Percentiles rank a stretch among this genome's conserved stretches.
Evolutionary conservation across 169 alveolate species (phyloP).

Genomic region (Plasmodium falciparum): DNA sequence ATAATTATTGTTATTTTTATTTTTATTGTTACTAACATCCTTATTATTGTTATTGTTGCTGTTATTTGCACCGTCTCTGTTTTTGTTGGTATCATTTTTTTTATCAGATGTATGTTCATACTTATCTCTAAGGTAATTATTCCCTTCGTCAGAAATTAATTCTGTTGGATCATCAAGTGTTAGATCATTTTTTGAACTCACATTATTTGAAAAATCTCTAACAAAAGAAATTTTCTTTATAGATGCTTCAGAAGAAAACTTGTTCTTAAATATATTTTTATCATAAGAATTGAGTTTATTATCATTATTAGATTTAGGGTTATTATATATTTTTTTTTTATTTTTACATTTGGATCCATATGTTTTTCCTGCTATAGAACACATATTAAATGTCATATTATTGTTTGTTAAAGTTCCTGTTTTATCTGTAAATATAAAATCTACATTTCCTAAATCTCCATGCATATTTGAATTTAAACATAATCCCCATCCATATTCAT

Average conservation of each 20-base stretch:
- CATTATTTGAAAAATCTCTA: neutral
- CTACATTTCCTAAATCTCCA: constrained; percentile 97
- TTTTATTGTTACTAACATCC: neutral
- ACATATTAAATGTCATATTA: constrained; percentile 94
- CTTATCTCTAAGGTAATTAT: neutral
- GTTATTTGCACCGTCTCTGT: neutral
- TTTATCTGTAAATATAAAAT: constrained; percentile 97
- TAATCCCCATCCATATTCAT: constrained; percentile 71
- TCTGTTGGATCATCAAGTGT: neutral
- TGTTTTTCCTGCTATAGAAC: constrained; percentile 68
- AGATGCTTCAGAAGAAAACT: neutral
- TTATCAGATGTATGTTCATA: neutral
- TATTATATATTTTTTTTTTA: constrained; percentile 11
- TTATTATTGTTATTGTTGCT: neutral
- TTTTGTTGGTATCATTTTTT: too few species aligned
- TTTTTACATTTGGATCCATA: constrained; percentile 25
- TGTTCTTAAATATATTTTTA: neutral
- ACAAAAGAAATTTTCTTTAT: neutral
- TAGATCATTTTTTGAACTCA: neutral
- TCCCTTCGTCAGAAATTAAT: neutral
- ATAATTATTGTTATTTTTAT: neutral
- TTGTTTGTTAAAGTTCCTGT: constrained; percentile 99
- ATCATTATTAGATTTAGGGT: neutral
- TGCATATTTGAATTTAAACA: constrained; percentile 81
- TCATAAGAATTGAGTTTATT: neutral